Conservation (phyloP, 2,329 filamentous ascomycete species). For the Aspergillus luchuensis region DNA sequence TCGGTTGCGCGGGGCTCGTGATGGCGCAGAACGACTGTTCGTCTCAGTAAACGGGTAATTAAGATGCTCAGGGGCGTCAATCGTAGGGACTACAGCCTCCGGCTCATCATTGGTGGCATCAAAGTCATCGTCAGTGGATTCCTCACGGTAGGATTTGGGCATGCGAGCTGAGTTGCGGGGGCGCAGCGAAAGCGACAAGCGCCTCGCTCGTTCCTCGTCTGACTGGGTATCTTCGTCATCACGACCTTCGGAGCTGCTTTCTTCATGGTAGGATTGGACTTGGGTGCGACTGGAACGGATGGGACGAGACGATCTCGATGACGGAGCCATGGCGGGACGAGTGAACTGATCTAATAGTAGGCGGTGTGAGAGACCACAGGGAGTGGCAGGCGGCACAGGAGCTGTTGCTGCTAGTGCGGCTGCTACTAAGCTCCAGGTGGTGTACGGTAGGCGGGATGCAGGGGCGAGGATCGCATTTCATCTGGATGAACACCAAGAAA, state of each 20-base stretch:
- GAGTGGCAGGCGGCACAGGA: slow-evolving; percentile 21
- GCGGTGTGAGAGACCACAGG: slow-evolving; percentile 14
- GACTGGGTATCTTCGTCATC: slow-evolving; percentile 18
- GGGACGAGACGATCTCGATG: slow-evolving; percentile 33
- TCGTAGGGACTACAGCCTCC: slow-evolving; percentile 13
- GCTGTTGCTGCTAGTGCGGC: slow-evolving; percentile 1
- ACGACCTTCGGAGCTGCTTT: slow-evolving; percentile 36
- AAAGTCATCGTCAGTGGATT: slow-evolving; percentile 35
- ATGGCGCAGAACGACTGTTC: slow-evolving; percentile 8
- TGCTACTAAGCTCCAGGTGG: slow-evolving; percentile 1
- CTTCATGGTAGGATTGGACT: slow-evolving; percentile 43
- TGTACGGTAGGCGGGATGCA: background rate
- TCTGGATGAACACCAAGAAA: background rate
- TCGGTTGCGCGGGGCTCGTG: slow-evolving; percentile 21
- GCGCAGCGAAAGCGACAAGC: slow-evolving; percentile 32
- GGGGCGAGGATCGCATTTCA: background rate
- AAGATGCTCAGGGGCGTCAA: slow-evolving; percentile 9
- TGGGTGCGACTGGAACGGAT: slow-evolving; percentile 39
- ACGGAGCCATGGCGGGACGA: slow-evolving; percentile 34
- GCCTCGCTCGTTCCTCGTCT: slow-evolving; percentile 18
- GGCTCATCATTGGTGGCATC: slow-evolving; percentile 19
- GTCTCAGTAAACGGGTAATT: slow-evolving; percentile 15
- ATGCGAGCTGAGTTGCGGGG: slow-evolving; percentile 32
- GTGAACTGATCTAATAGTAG: background rate
- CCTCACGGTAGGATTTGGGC: slow-evolving; percentile 37